Conservation (phyloP, 78 protist genomes). For the Cavenderia fasciculata region DNA sequence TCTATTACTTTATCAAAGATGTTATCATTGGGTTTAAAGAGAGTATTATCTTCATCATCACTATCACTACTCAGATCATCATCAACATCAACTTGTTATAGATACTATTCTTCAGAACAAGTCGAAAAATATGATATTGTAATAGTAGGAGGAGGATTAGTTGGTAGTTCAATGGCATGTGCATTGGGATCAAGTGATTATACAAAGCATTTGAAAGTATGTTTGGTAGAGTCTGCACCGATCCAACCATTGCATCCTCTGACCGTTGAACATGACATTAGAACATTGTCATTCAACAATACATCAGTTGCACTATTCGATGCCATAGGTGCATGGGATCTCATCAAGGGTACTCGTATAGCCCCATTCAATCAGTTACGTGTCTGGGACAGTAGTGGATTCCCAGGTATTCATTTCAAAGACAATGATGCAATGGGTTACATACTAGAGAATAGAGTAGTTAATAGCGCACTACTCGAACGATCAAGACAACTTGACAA, state of each 20-base stretch:
- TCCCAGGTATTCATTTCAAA: conserved; percentile 33
- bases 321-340: conserved; percentile 40
- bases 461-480: conserved; percentile 26
- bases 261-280: conserved; percentile 14
- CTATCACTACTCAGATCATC: too few relatives aligned
- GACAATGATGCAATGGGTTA: conserved; percentile 43
- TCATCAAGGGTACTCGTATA: conserved; percentile 14
- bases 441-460: conserved; percentile 48
- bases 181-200: conserved; percentile 6
- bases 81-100: too few relatives aligned
- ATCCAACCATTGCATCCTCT: conserved; percentile 21
- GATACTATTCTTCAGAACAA: too few relatives aligned
- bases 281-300: conserved; percentile 56
- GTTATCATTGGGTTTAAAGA: too few relatives aligned
- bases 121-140: conserved; percentile 40
- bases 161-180: conserved; percentile 65
- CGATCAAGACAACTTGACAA: not conserved
- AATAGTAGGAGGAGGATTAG: conserved; percentile 71
- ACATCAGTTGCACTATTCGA: conserved; percentile 37
- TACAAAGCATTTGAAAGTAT: conserved; percentile 27
- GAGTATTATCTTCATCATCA: too few relatives aligned
- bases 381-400: conserved; percentile 74
- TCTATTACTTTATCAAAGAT: too few relatives aligned
- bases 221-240: conserved; percentile 33
- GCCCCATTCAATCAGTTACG: conserved; percentile 30